phyloP scores from a whole-genome alignment of 352 stramenopile genomes.

The Globisporangium paroecandrum region DNA sequence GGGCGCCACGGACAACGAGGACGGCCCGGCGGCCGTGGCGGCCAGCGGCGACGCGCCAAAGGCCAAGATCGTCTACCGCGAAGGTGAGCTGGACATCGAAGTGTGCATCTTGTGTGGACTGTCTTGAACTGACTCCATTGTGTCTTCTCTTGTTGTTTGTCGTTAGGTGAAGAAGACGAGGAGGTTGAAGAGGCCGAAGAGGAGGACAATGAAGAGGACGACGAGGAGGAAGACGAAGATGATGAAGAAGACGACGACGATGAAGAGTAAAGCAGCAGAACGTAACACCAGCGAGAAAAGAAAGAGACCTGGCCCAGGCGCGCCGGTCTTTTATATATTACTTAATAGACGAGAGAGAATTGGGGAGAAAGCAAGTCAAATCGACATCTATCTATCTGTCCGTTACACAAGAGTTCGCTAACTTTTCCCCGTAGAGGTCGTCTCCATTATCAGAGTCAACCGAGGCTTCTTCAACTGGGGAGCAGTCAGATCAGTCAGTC shows the following conservation, averaged over 20 bases:
- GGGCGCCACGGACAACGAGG: slow-evolving; percentile 22
- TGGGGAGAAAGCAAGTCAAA: neutral
- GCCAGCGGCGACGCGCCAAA: slow-evolving; percentile 42
- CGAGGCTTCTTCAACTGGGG: neutral
- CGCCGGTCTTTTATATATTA: slow-evolving; percentile 25
- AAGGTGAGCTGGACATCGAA: slow-evolving; percentile 26
- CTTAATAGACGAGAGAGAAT: slow-evolving; percentile 17
- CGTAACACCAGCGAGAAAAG: slow-evolving; percentile 29
- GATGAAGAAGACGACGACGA: slow-evolving; percentile 53
- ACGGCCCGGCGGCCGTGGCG: slow-evolving; percentile 15
- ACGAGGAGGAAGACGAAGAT: slow-evolving; percentile 35
- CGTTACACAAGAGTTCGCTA: slow-evolving; percentile 23
- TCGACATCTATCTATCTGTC: neutral
- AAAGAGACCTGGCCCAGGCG: neutral
- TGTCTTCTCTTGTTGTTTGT: slow-evolving; percentile 9
- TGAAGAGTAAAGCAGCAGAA: slow-evolving; percentile 33
- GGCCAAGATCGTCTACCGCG: slow-evolving; percentile 64
- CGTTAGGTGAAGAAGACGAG: slow-evolving; percentile 25
- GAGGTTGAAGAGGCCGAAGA: slow-evolving; percentile 25
- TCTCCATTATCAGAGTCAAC: neutral
- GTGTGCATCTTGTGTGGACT: neutral
- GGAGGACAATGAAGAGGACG: slow-evolving; percentile 22
- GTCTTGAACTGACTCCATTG: neutral
- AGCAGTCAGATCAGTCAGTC: neutral
- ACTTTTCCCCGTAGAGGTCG: neutral